These are phyloP conservation scores for Nitzschia inconspicua DNA, from an alignment of 108 stramenopile genomes.

Conservation along the genomic window DNA sequence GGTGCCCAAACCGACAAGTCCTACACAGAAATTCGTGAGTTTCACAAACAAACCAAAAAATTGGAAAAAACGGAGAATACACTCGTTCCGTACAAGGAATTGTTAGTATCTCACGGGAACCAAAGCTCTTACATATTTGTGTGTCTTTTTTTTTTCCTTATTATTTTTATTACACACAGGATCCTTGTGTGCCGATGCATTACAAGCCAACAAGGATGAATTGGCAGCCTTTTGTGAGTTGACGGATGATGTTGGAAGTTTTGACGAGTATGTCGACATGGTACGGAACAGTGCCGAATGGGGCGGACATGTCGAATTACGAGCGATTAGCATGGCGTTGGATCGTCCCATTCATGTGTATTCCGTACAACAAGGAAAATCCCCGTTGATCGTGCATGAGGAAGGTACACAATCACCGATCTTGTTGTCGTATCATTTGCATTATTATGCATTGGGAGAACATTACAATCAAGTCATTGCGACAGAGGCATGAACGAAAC, in stretches of 20 bases:
- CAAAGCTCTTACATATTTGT: background rate
- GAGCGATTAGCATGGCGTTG: conserved; percentile 80
- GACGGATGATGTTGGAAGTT: conserved; percentile 51
- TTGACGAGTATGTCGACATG: conserved; percentile 78
- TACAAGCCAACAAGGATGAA: conserved; percentile 61
- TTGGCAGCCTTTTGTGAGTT: conserved; percentile 91
- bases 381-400: conserved; percentile 38
- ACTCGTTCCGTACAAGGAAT: background rate
- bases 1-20: conserved; percentile 57
- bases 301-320: conserved; percentile 96
- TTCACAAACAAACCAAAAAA: background rate
- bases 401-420: conserved; percentile 47
- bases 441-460: conserved; percentile 97
- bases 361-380: conserved; percentile 39
- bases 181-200: conserved; percentile 55
- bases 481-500: too few relatives aligned
- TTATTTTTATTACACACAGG: conserved; percentile 18
- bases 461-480: conserved; percentile 94
- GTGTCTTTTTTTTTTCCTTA: background rate
- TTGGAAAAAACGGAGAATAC: too few relatives aligned
- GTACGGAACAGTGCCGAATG: conserved; percentile 87
- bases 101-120: background rate
- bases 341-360: conserved; percentile 84
- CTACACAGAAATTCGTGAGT: conserved; percentile 43
- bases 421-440: conserved; percentile 87